phyloP scores from a whole-genome alignment of 345 rosid genomes.

The Pistacia atlantica region DNA sequence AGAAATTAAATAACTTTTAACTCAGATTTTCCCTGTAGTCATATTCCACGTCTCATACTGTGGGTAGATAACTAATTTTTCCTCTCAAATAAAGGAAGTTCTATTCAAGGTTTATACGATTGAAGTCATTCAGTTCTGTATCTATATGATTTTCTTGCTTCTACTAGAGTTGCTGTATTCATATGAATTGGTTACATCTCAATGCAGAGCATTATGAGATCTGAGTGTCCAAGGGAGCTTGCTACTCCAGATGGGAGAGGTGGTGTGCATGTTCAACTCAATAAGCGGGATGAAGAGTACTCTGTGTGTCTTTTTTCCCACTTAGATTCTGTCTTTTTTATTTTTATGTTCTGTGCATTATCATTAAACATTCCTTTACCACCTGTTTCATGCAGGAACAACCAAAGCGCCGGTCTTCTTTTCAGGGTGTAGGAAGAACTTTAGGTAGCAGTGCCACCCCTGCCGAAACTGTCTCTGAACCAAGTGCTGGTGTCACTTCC shows the following conservation, averaged over 20 bases:
- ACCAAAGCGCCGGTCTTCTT: slow-evolving; percentile 41
- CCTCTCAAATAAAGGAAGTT: no score
- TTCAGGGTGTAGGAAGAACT: slow-evolving; percentile 68
- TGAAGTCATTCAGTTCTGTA: no score
- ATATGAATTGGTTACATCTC: slow-evolving; percentile 11
- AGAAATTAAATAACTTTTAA: background rate
- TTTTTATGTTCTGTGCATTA: background rate
- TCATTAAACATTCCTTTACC: background rate
- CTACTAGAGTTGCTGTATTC: slow-evolving; percentile 1
- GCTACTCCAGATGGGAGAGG: slow-evolving; percentile 62
- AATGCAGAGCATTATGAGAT: slow-evolving; percentile 72
- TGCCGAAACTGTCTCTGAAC: slow-evolving; percentile 29
- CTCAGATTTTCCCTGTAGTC: background rate
- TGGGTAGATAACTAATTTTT: no score
- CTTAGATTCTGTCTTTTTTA: background rate
- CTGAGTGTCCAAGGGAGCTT: slow-evolving; percentile 86
- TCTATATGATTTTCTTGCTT: background rate
- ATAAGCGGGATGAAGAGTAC: slow-evolving; percentile 70
- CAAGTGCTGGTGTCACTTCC: slow-evolving; percentile 24
- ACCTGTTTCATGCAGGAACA: slow-evolving; percentile 43
- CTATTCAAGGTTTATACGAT: no score
- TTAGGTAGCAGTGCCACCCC: slow-evolving; percentile 38
- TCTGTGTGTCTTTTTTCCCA: slow-evolving; percentile 36
- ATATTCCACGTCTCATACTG: no score
- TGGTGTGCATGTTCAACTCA: slow-evolving; percentile 68